Conservation (phyloP, 495 filamentous ascomycete species). For the Penicillium goetzii region DNA sequence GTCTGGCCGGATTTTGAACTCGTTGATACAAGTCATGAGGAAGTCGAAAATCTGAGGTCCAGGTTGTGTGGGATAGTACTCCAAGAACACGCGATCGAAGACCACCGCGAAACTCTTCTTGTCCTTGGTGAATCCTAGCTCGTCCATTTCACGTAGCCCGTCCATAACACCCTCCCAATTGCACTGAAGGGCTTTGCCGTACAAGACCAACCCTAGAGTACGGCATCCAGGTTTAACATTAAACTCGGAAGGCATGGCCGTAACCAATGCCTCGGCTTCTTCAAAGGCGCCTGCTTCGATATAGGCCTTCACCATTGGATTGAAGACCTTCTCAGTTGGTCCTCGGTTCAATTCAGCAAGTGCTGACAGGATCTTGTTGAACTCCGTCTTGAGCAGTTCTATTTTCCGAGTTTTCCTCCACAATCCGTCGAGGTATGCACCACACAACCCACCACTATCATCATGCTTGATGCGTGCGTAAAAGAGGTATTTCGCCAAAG, state of each 20-base stretch:
- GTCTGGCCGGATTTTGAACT: slow-evolving; percentile 45
- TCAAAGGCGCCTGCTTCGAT: slow-evolving; percentile 41
- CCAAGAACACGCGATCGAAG: slow-evolving; percentile 51
- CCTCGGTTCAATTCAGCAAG: slow-evolving; percentile 32
- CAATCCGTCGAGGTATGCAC: slow-evolving; percentile 44
- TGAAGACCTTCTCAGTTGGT: slow-evolving; percentile 48
- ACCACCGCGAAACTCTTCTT: slow-evolving; percentile 34
- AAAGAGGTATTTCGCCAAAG: slow-evolving; percentile 42
- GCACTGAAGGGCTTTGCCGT: slow-evolving; percentile 41
- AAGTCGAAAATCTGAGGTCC: slow-evolving; percentile 40
- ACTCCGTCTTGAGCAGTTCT: slow-evolving; percentile 41
- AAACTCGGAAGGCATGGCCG: slow-evolving; percentile 40
- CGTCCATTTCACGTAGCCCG: slow-evolving; percentile 45
- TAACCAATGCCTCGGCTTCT: slow-evolving; percentile 43
- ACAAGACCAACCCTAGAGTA: slow-evolving; percentile 44
- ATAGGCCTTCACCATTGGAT: slow-evolving; percentile 47
- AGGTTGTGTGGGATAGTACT: slow-evolving; percentile 46
- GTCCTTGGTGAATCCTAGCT: slow-evolving; percentile 36
- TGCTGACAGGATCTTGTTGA: slow-evolving; percentile 35
- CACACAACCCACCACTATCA: slow-evolving; percentile 41
- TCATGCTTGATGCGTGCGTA: slow-evolving; percentile 38
- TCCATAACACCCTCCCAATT: slow-evolving; percentile 48
- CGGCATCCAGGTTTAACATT: slow-evolving; percentile 39
- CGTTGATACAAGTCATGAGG: slow-evolving; percentile 38
- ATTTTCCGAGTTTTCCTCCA: slow-evolving; percentile 50